These are phyloP conservation scores for Xerocomus nothofagi DNA, from an alignment of 1,284 basidiomycete genomes.

Conservation along the genomic window DNA sequence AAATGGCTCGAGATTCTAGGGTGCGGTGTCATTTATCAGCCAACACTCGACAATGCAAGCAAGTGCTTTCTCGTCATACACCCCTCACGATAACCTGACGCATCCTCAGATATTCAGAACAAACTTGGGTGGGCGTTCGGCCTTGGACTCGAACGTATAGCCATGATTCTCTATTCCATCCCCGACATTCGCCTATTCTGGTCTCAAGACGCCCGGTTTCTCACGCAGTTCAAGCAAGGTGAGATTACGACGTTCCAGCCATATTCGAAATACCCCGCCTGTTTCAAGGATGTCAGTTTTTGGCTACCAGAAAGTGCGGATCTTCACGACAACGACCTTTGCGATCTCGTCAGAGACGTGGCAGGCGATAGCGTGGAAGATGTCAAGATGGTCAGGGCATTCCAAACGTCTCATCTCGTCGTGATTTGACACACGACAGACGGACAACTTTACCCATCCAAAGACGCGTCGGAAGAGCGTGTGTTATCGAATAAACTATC, in stretches of 20 bases:
- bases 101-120: constrained; percentile 62
- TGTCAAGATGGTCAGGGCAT: constrained; percentile 70
- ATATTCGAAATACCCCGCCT: constrained; percentile 88
- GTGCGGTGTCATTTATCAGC: constrained; percentile 89
- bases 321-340: constrained; percentile 96
- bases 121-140: constrained; percentile 99
- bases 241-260: constrained; percentile 80
- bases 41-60: constrained; percentile 87
- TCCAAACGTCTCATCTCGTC: neutral
- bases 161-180: constrained; percentile 97
- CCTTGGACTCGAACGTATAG: constrained; percentile 94
- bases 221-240: constrained; percentile 81
- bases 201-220: constrained; percentile 88
- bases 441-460: constrained; percentile 91
- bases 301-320: constrained; percentile 62
- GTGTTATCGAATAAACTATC: constrained; percentile 92
- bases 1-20: constrained; percentile 98
- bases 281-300: constrained; percentile 90
- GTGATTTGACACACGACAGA: constrained; percentile 46
- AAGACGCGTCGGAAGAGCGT: constrained; percentile 80
- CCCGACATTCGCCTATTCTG: constrained; percentile 99
- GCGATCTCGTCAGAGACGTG: constrained; percentile 89
- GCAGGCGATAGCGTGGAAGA: constrained; percentile 93
- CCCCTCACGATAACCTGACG: constrained; percentile 9
- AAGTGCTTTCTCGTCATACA: constrained; percentile 34